Evolutionary conservation across 768 basidiomycete genomes (phyloP).

Genomic region (Asterophora parasitica): DNA sequence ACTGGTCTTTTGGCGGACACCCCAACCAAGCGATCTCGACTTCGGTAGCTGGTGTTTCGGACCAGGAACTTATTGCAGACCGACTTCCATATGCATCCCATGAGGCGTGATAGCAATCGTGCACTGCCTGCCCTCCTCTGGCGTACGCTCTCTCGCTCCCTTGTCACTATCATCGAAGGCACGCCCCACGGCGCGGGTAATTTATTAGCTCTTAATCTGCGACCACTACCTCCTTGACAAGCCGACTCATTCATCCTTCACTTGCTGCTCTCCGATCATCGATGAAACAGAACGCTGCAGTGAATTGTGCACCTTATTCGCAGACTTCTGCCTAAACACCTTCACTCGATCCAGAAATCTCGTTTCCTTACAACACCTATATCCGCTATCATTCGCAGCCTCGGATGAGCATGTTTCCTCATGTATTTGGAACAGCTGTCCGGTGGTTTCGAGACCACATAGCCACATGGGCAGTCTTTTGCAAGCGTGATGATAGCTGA

Average conservation of each 20-base stretch:
- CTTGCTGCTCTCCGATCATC: not conserved
- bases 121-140: too few relatives aligned
- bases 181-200: too few relatives aligned
- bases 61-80: too few relatives aligned
- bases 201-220: too few relatives aligned
- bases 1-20: slow-evolving; percentile 5
- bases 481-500: slow-evolving; percentile 28
- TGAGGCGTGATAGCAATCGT: too few relatives aligned
- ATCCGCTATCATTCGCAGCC: not conserved
- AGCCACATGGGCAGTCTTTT: slow-evolving; percentile 31
- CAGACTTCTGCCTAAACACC: slow-evolving; percentile 5
- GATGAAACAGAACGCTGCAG: not conserved
- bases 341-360: slow-evolving; percentile 3
- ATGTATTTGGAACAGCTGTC: slow-evolving; percentile 17
- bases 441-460: slow-evolving; percentile 19
- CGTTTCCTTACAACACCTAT: not conserved
- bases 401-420: slow-evolving; percentile 9
- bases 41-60: slow-evolving; percentile 7
- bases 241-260: too few relatives aligned
- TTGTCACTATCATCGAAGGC: too few relatives aligned
- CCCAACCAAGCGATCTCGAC: slow-evolving; percentile 12
- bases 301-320: slow-evolving; percentile 1
- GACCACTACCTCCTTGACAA: too few relatives aligned
- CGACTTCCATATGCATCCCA: too few relatives aligned
- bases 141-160: too few relatives aligned